These are phyloP conservation scores for Zygoascus flipseniorum DNA, from an alignment of 805 yeast species.

Conservation along the genomic window DNA sequence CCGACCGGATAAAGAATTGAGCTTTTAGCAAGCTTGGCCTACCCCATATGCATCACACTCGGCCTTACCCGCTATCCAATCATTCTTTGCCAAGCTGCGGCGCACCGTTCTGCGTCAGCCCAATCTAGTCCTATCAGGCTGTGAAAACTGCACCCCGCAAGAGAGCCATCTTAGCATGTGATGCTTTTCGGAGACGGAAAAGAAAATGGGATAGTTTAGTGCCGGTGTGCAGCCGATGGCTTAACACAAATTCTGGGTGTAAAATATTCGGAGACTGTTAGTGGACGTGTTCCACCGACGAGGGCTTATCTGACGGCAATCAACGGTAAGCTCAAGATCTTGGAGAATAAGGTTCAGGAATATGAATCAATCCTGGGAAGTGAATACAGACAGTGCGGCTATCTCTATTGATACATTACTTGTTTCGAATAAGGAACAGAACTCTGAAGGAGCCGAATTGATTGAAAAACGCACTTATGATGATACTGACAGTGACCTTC, in stretches of 20 bases:
- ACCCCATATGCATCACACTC: no score
- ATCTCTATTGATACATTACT: background rate
- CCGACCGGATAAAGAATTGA: no score
- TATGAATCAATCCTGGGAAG: background rate
- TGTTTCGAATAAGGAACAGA: background rate
- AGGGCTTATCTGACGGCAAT: slow-evolving; percentile 6
- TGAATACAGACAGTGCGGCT: background rate
- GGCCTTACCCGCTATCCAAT: no score
- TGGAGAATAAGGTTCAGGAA: background rate
- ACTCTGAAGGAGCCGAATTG: background rate
- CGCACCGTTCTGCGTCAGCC: no score
- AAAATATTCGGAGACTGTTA: slow-evolving; percentile 7
- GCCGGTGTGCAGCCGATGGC: slow-evolving; percentile 40
- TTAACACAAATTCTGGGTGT: slow-evolving; percentile 8
- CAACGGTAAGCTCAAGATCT: slow-evolving; percentile 5
- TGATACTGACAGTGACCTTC: background rate
- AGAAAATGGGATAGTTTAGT: slow-evolving; percentile 58
- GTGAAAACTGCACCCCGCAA: background rate
- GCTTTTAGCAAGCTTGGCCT: no score
- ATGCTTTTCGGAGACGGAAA: slow-evolving; percentile 70
- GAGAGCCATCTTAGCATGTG: slow-evolving; percentile 82
- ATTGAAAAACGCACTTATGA: background rate
- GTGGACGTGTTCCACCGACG: slow-evolving; percentile 9
- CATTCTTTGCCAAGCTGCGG: no score
- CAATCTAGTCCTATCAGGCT: background rate